A percentile compares a stretch with the other conserved stretches of the same genome.
phyloP scores from a whole-genome alignment of 179 eudicot species.

The Actinidia arguta region DNA sequence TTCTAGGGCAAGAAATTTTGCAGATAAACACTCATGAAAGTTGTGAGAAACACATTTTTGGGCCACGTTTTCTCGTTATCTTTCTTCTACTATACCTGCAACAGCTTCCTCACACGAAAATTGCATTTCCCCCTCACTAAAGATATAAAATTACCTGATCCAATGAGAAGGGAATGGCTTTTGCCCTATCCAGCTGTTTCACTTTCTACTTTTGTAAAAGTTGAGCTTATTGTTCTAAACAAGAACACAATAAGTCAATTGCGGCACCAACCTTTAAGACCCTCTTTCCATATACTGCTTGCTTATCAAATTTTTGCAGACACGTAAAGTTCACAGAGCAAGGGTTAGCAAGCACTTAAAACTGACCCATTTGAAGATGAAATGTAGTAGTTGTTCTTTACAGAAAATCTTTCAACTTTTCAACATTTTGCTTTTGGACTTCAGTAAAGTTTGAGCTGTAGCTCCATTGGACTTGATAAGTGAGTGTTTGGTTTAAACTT shows the following conservation, averaged over 20 bases:
- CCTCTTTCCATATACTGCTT: neutral
- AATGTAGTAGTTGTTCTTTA: neutral
- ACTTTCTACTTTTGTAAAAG: neutral
- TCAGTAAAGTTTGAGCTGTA: neutral
- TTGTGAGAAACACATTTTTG: neutral
- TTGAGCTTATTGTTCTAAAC: neutral
- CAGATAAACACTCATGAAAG: neutral
- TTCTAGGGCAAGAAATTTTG: neutral
- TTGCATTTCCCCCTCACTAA: neutral
- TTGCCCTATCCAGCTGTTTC: neutral
- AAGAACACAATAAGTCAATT: neutral
- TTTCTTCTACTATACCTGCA: neutral
- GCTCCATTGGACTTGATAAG: neutral
- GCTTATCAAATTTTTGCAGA: neutral
- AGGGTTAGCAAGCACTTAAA: neutral
- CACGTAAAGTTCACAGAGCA: too few relatives aligned
- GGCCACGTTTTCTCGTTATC: neutral
- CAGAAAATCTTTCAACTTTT: neutral
- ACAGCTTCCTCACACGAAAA: neutral
- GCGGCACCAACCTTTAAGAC: neutral
- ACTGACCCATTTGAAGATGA: neutral
- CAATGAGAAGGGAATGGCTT: neutral
- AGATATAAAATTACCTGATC: neutral
- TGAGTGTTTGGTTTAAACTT: neutral
- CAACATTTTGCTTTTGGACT: slow-evolving; percentile 12